Base-by-base conservation (phyloP, 2,329 filamentous ascomycete genomes). In the Knufia fluminis region DNA sequence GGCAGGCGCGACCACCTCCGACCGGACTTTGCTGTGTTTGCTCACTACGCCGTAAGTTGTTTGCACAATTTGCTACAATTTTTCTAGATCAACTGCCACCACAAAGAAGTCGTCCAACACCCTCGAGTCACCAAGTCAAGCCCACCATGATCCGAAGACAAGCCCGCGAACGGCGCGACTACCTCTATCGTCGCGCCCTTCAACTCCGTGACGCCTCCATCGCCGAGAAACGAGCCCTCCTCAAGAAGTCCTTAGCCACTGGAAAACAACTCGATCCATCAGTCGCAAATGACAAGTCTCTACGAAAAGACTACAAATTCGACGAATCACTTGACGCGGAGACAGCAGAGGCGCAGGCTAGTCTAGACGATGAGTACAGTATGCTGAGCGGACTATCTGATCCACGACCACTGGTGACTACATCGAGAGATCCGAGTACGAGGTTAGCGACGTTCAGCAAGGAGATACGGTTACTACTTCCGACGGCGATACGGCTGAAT, bases 311-410 rank as follows among this genome's bases (percentile, higher is more conserved):
- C 65, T 96, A 85, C 70, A 89, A 90, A 63, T 98, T 91, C 65
- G 92, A 98, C 64, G 91, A 96, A 68, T 86, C 87, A 3, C 72
- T 80, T 20, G 76, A 88, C 50, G 79, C 84, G 46, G 87, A 94
- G 61, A 89, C 96, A 65, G 95, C 95, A 63, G 79, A 83, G 16
- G 83, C 89, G 53, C 75, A 94, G 76, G 83, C 64, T 24, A 90
- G 91, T 31, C 80, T 97, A 39, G 82, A 94, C 44, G 91, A 96
- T 60, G 91, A 97, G 70, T 97, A 96, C 66, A 80, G 85, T 20
- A 82, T 90, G 58, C 78, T 96, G 1, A 92, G 86, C n/a, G 92
- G 92, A 26, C 80, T 97, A 33, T 80, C 92, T 32, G 92, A 97
- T 59, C 89, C 91, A 4, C 78, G 90, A 47, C 82, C 94, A 3